Evolutionary conservation across 2,329 filamentous ascomycete genomes (phyloP).

Genomic region (Coniella lustricola): DNA sequence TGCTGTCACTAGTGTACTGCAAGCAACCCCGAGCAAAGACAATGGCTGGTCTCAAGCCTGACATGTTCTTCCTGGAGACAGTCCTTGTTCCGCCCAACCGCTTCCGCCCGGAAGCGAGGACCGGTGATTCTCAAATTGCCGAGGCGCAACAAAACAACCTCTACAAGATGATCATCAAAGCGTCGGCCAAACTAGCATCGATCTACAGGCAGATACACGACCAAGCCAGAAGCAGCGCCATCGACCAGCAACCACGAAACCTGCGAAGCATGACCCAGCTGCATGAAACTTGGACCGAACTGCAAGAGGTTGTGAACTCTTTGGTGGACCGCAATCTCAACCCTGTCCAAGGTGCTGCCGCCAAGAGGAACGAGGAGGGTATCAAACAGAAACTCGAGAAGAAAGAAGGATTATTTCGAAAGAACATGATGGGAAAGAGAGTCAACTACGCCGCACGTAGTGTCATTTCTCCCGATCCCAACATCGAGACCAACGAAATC

Average conservation of each 20-base stretch:
- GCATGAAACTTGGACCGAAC: constrained; percentile 70
- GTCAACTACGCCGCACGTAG: constrained; percentile 96
- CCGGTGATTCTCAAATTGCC: constrained; percentile 71
- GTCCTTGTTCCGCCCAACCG: constrained; percentile 88
- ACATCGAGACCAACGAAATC: constrained; percentile 98
- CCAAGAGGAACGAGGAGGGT: constrained; percentile 75
- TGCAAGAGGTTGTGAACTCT: constrained; percentile 89
- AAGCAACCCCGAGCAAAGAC: constrained; percentile 58
- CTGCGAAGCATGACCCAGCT: constrained; percentile 43
- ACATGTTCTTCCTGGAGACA: constrained; percentile 91
- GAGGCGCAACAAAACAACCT: constrained; percentile 84
- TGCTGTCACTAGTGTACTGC: constrained; percentile 79
- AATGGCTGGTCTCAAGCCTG: constrained; percentile 54
- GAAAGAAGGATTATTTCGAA: constrained; percentile 95
- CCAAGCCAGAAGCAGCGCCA: constrained; percentile 20
- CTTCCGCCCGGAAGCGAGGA: constrained; percentile 79
- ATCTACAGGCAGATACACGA: constrained; percentile 38
- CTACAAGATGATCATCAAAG: constrained; percentile 76
- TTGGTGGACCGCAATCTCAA: constrained; percentile 86
- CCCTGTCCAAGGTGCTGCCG: constrained; percentile 70
- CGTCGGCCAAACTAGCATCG: constrained; percentile 65
- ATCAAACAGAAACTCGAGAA: constrained; percentile 98
- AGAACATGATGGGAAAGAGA: constrained; percentile 99
- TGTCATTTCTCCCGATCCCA: constrained; percentile 97
- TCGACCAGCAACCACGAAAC: constrained; percentile 22